Evolutionary conservation across 2,329 filamentous ascomycete genomes (phyloP).

Genomic region (Aspergillus pseudoviridinutans): DNA sequence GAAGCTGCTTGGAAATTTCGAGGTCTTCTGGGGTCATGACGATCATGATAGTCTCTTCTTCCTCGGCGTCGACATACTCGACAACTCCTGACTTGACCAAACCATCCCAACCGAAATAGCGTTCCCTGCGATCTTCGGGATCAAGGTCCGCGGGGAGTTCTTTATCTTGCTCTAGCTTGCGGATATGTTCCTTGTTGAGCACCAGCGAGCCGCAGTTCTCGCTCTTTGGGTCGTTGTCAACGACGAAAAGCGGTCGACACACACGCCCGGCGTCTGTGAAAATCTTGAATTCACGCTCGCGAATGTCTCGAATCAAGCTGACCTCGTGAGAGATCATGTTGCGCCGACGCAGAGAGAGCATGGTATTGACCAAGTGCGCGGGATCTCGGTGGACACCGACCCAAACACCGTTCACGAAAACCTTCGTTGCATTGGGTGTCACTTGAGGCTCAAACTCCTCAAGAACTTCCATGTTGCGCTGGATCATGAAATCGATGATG

Average conservation of each 20-base stretch:
- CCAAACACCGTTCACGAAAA: slow-evolving; percentile 98
- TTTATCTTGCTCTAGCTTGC: slow-evolving; percentile 69
- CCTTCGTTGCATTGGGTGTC: slow-evolving; percentile 90
- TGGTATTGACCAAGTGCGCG: slow-evolving; percentile 73
- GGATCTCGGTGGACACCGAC: slow-evolving; percentile 92
- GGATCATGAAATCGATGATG: slow-evolving; percentile 92
- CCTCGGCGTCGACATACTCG: slow-evolving; percentile 95
- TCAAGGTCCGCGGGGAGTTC: slow-evolving; percentile 59
- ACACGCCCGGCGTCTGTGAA: slow-evolving; percentile 96
- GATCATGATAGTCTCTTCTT: slow-evolving; percentile 98
- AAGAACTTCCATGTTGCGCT: slow-evolving; percentile 90
- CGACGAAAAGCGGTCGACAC: slow-evolving; percentile 87
- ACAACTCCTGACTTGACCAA: slow-evolving; percentile 80
- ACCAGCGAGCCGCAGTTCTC: slow-evolving; percentile 72
- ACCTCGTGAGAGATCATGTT: slow-evolving; percentile 87
- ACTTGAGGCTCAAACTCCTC: slow-evolving; percentile 88
- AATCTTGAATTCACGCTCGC: slow-evolving; percentile 96
- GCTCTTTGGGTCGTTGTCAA: slow-evolving; percentile 78
- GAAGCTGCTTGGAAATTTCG: slow-evolving; percentile 68
- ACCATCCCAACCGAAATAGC: slow-evolving; percentile 82
- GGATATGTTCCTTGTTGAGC: slow-evolving; percentile 78
- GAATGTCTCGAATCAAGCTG: slow-evolving; percentile 90
- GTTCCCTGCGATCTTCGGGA: slow-evolving; percentile 53
- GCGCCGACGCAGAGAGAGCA: slow-evolving; percentile 72
- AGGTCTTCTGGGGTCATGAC: slow-evolving; percentile 97